Percentiles rank a stretch among this genome's conserved stretches.
These are phyloP conservation scores for Populus simonii DNA, from an alignment of 345 rosid genomes.

Conservation along the genomic window DNA sequence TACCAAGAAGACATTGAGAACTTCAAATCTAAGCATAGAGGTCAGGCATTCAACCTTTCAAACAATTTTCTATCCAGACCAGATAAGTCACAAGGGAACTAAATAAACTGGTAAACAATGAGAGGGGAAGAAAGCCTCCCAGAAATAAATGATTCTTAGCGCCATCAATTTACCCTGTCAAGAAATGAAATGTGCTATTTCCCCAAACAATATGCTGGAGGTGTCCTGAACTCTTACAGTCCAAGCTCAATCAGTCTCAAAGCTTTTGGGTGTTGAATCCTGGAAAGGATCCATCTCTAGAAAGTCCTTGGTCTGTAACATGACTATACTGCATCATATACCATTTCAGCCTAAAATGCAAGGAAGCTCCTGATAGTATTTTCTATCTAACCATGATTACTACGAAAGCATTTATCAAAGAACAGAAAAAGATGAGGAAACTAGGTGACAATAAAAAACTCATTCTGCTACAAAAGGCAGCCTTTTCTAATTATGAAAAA, in stretches of 20 bases:
- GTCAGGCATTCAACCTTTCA: slow-evolving; percentile 5
- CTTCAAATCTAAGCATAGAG: not conserved
- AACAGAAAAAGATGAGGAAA: not conserved
- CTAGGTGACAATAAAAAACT: not conserved
- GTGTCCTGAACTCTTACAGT: not conserved
- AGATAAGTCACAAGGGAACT: not conserved
- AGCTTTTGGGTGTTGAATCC: not conserved
- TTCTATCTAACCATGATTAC: not conserved
- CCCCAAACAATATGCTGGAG: not conserved
- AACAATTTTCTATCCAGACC: not conserved
- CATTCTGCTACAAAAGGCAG: not conserved
- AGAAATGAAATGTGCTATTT: not conserved
- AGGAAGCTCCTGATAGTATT: not conserved
- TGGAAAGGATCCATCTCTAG: not conserved
- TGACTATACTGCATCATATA: not conserved
- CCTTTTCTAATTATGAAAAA: not conserved
- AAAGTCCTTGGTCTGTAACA: not conserved
- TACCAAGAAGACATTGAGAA: not conserved
- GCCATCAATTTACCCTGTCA: not conserved
- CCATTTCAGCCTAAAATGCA: not conserved
- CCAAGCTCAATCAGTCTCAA: not conserved
- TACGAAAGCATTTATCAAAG: not conserved
- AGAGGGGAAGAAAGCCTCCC: not conserved
- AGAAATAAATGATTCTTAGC: not conserved
- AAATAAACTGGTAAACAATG: not conserved